Percentiles rank a stretch among this genome's conserved stretches.
These are phyloP conservation scores for Solanum chiquidenum DNA, from an alignment of 257 asterid genomes.

Conservation along the genomic window DNA sequence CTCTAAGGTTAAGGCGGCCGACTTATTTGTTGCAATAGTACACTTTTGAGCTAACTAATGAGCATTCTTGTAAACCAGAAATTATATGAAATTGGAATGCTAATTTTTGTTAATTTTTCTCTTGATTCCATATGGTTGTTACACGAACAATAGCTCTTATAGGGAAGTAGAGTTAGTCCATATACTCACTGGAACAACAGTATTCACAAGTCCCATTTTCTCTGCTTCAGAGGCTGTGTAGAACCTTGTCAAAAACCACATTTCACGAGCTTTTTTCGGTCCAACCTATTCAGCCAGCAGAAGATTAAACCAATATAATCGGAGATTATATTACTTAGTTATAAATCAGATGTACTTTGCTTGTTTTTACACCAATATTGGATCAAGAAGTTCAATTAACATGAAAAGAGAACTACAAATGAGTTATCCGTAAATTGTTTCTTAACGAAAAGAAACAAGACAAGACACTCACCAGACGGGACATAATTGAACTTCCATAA, in stretches of 20 bases:
- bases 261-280: slow-evolving; percentile 83
- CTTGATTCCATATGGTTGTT: neutral
- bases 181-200: slow-evolving; percentile 73
- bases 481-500: slow-evolving; percentile 85
- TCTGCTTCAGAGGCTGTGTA: slow-evolving; percentile 86
- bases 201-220: slow-evolving; percentile 88
- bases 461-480: slow-evolving; percentile 55
- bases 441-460: neutral
- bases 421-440: neutral
- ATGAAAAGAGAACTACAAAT: neutral
- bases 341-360: neutral
- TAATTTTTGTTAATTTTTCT: neutral
- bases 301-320: neutral
- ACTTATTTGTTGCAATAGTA: neutral
- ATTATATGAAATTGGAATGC: neutral
- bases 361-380: neutral
- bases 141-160: neutral
- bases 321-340: neutral
- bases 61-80: neutral
- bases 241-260: slow-evolving; percentile 84
- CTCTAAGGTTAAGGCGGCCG: neutral
- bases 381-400: neutral
- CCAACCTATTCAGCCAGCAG: slow-evolving; percentile 44
- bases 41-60: neutral
- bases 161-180: neutral